Percentiles rank a stretch among this genome's conserved stretches.
Evolutionary conservation across 192 early-diverging fungal species (phyloP).

Genomic region (Backusella parvicylindrica): DNA sequence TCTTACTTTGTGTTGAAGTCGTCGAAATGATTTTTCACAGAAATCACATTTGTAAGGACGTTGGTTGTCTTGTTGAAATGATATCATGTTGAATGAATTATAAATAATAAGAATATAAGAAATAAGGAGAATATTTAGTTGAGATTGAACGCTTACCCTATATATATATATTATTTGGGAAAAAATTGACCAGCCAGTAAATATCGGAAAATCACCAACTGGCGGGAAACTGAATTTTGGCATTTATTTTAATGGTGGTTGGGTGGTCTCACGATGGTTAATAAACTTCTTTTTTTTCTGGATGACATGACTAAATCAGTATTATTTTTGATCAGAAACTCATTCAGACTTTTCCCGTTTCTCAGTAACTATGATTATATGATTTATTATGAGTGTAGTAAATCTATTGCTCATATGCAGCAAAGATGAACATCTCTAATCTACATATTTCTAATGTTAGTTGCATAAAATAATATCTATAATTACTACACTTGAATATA

Average conservation of each 20-base stretch:
- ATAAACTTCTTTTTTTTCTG: not conserved
- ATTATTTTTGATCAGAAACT: conserved; percentile 1
- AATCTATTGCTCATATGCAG: not conserved
- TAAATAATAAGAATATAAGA: not conserved
- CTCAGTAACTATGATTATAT: not conserved
- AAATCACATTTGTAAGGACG: conserved; percentile 8
- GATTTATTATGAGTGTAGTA: not conserved
- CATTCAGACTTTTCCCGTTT: not conserved
- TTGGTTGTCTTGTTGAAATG: not conserved
- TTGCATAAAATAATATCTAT: not conserved
- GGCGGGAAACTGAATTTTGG: conserved; percentile 1
- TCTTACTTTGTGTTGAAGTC: not conserved
- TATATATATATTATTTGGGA: not conserved
- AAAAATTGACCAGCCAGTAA: not conserved
- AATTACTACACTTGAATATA: not conserved
- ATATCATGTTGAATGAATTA: not conserved
- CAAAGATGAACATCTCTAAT: not conserved
- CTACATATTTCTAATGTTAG: not conserved
- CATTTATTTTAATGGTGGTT: not conserved
- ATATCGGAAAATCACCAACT: not conserved
- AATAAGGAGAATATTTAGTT: not conserved
- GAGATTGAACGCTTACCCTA: not conserved
- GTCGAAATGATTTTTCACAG: conserved; percentile 4
- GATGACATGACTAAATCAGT: not conserved
- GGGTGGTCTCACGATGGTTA: not conserved